Base-by-base conservation (phyloP, 495 filamentous ascomycete genomes). In the Hypoxylon crocopeplum region DNA sequence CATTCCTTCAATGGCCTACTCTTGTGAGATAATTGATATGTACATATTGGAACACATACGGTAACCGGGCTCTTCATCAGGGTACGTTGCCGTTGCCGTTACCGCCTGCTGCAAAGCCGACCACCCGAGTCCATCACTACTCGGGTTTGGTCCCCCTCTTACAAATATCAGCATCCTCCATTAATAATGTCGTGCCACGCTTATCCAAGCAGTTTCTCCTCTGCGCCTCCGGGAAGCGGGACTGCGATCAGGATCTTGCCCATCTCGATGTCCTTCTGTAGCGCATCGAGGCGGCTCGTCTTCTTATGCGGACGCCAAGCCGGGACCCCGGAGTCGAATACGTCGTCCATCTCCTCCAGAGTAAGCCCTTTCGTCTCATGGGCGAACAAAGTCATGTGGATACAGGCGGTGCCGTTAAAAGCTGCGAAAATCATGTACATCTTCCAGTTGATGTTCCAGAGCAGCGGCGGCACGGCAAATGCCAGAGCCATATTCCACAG, bases 351-450 rank as follows among this genome's bases (percentile, higher is more conserved):
- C 64, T 88, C 86, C 69, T 89, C 87, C 3, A 93, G 82, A 6
- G 89, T 91, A 21, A 82, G 82, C 52, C 90, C 89, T 70, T 90
- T 92, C 0, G 90, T 92, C 76, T 93, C 89, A 7, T 88, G 89
- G 0, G 91, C 82, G 69, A 81, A 84, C 30, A 92, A 74, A 60
- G 84, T 80, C 70, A 92, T 88, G 76, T 90, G 82, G 25, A 88
- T 60, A 22, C 88, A 80, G 4, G 88, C 89, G 25, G 84, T 77
- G 5, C 86, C 77, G 53, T 93, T 92, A 59, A 91, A 81, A 8
- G 75, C 86, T 32, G 84, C 88, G 68, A 89, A 90, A 67, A 87
- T 78, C 68, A 90, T 86, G 10, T 86, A 66, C 86, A 51, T 86
- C 84, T 62, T 80, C 75, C 33, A 81, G 62, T 44, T 82, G 64